These are phyloP conservation scores for Rutidosis leptorrhynchoides DNA, from an alignment of 129 eudicot species.

Conservation along the genomic window DNA sequence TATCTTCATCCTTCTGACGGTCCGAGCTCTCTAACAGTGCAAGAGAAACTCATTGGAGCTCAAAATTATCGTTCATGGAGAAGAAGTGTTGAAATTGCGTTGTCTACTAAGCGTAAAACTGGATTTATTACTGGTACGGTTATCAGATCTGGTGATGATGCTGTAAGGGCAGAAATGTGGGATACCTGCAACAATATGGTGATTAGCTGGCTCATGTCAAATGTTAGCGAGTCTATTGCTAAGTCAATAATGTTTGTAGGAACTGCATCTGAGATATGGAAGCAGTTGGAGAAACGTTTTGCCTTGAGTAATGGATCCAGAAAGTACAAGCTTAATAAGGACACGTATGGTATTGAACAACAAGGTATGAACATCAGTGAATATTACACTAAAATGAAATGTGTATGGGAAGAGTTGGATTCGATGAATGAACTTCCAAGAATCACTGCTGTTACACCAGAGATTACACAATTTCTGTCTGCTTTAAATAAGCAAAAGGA, in stretches of 20 bases:
- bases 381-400: not conserved
- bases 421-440: too few relatives aligned
- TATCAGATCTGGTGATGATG: not conserved
- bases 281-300: not conserved
- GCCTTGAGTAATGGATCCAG: not conserved
- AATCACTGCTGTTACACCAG: not conserved
- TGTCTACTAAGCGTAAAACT: not conserved
- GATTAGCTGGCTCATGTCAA: not conserved
- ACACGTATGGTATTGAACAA: too few relatives aligned
- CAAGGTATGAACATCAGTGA: too few relatives aligned
- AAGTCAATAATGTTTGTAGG: not conserved
- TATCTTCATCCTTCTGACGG: not conserved
- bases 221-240: not conserved
- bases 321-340: too few relatives aligned
- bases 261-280: not conserved
- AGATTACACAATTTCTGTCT: not conserved
- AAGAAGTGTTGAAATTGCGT: not conserved
- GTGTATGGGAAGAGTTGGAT: not conserved
- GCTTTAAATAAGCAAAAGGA: too few relatives aligned
- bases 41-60: not conserved
- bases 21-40: not conserved
- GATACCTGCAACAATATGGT: not conserved
- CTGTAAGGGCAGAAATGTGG: not conserved
- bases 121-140: not conserved
- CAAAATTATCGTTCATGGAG: not conserved